These are phyloP conservation scores for Ganoderma meredithae DNA, from an alignment of 1,284 basidiomycete genomes.

Conservation along the genomic window DNA sequence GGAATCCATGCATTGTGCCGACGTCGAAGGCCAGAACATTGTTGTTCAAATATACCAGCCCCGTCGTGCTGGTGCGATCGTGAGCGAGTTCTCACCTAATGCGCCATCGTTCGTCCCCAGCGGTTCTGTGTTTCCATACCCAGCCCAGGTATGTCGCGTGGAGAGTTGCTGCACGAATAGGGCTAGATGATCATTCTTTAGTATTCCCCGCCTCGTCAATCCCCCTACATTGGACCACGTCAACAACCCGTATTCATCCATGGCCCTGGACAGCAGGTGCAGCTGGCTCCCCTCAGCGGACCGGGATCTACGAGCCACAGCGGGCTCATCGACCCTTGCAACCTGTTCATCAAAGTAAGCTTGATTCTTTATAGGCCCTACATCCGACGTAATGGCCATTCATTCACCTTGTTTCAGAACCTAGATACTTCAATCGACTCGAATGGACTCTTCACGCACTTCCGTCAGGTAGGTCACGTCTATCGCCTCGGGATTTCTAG, in stretches of 20 bases:
- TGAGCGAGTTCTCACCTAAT: slow-evolving; percentile 72
- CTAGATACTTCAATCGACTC: slow-evolving; percentile 87
- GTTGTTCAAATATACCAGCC: slow-evolving; percentile 80
- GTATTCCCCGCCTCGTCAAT: slow-evolving; percentile 69
- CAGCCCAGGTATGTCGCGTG: slow-evolving; percentile 51
- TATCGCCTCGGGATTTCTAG: too few relatives aligned
- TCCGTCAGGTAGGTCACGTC: slow-evolving; percentile 67
- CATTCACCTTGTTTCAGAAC: slow-evolving; percentile 58
- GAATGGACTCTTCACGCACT: slow-evolving; percentile 81
- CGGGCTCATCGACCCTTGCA: slow-evolving; percentile 91
- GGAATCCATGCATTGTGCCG: slow-evolving; percentile 80
- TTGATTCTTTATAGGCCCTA: background rate
- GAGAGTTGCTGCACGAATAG: slow-evolving; percentile 11
- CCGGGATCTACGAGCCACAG: slow-evolving; percentile 83
- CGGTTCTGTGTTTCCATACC: slow-evolving; percentile 61
- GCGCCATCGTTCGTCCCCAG: slow-evolving; percentile 80
- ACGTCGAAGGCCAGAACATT: slow-evolving; percentile 82
- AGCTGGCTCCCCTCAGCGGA: slow-evolving; percentile 75
- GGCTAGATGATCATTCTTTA: slow-evolving; percentile 34
- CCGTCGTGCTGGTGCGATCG: slow-evolving; percentile 57
- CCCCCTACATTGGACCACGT: slow-evolving; percentile 46
- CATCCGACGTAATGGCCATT: background rate
- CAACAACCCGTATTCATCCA: slow-evolving; percentile 67
- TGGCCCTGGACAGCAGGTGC: slow-evolving; percentile 90
- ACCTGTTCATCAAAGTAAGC: slow-evolving; percentile 85